These are phyloP conservation scores for Suillus tomentosus DNA, from an alignment of 768 basidiomycete genomes.

Conservation along the genomic window DNA sequence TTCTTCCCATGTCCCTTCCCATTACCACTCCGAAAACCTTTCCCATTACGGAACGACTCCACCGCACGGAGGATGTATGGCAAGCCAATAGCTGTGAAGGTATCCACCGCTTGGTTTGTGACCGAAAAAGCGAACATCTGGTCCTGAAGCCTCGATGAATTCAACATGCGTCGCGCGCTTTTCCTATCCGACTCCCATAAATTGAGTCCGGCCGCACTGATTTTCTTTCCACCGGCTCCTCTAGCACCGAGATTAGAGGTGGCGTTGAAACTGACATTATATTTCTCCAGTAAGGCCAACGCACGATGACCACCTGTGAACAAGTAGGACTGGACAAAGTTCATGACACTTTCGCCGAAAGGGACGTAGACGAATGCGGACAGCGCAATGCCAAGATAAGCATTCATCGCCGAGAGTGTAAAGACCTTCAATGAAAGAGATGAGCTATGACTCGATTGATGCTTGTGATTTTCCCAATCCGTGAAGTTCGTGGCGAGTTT, in stretches of 20 bases:
- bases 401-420: conserved; percentile 82
- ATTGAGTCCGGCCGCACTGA: conserved; percentile 20
- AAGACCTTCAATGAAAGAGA: conserved; percentile 92
- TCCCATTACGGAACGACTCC: conserved; percentile 48
- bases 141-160: conserved; percentile 71
- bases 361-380: conserved; percentile 97
- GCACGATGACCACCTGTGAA: conserved; percentile 26
- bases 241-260: conserved; percentile 34
- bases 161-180: conserved; percentile 58
- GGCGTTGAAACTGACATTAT: conserved; percentile 27
- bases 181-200: conserved; percentile 55
- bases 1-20: conserved; percentile 40
- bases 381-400: conserved; percentile 88
- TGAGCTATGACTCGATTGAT: conserved; percentile 71
- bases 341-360: conserved; percentile 86
- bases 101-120: conserved; percentile 82
- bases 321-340: conserved; percentile 39
- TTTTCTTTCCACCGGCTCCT: conserved; percentile 15
- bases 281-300: conserved; percentile 23
- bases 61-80: conserved; percentile 74
- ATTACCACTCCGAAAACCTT: conserved; percentile 31
- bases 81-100: conserved; percentile 76
- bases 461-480: conserved; percentile 89
- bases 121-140: conserved; percentile 95
- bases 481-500: conserved; percentile 68